These are phyloP conservation scores for Hypericum perforatum DNA, from an alignment of 345 rosid genomes.

Conservation along the genomic window DNA sequence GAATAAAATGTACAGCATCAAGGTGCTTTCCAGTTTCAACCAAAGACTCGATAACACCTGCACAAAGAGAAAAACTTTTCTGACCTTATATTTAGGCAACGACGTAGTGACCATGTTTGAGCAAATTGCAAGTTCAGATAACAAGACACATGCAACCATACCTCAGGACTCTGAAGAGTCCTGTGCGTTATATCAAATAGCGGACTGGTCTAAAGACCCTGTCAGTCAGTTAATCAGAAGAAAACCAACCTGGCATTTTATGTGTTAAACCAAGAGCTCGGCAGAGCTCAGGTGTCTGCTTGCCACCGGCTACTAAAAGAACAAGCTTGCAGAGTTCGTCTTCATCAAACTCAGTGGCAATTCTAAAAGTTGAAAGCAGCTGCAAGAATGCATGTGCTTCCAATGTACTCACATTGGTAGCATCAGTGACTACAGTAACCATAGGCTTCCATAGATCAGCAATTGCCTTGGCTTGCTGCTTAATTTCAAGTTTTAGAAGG, in stretches of 20 bases:
- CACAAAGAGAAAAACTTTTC: slow-evolving; percentile 10
- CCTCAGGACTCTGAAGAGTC: slow-evolving; percentile 8
- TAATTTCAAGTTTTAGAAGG: slow-evolving; percentile 47
- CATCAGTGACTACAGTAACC: slow-evolving; percentile 32
- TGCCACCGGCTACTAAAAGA: slow-evolving; percentile 37
- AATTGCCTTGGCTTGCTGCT: slow-evolving; percentile 63
- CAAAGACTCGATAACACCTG: slow-evolving; percentile 42
- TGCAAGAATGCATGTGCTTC: slow-evolving; percentile 58
- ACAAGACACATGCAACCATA: slow-evolving; percentile 2
- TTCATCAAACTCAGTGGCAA: slow-evolving; percentile 55
- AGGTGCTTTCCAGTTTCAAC: slow-evolving; percentile 37
- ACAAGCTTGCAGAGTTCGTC: slow-evolving; percentile 64
- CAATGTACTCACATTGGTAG: slow-evolving; percentile 47
- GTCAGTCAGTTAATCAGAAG: slow-evolving; percentile 29
- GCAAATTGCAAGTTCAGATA: slow-evolving; percentile 4
- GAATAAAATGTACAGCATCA: slow-evolving; percentile 46
- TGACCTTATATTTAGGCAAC: not conserved
- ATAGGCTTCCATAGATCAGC: slow-evolving; percentile 57
- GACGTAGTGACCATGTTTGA: not conserved
- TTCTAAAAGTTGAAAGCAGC: slow-evolving; percentile 58
- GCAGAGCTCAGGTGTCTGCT: slow-evolving; percentile 61
- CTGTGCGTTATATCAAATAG: slow-evolving; percentile 15
- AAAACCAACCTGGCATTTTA: slow-evolving; percentile 63
- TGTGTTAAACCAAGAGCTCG: slow-evolving; percentile 49
- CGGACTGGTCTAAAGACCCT: slow-evolving; percentile 23